Base-by-base conservation (phyloP, 805 yeast species). In the Candida loeiensis region DNA sequence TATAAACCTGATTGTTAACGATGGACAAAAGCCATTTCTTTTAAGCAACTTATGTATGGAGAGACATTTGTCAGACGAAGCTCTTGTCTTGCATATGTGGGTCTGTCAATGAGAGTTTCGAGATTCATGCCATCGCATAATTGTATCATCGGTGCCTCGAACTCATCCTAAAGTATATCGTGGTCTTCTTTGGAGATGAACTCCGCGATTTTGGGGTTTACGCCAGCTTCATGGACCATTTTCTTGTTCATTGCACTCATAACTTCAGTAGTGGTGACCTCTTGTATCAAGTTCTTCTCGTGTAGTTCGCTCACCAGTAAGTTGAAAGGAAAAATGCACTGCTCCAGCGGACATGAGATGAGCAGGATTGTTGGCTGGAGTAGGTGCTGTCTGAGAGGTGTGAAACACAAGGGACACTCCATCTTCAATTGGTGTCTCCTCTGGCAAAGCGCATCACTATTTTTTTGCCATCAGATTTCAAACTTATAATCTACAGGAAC, bases 291-390 rank as follows among this genome's bases (percentile, higher is more conserved):
- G 31, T 54, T 53, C 39, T 47, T 45, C 34, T 49, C 50, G 26
- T 59, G 56, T 8, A 63, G 40, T 43, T 63, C 58, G n/a, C 47
- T 47, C 41, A 58, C 51, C 25, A 58, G 39, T 43, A 64, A 37
- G 35, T 64, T 61, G 45, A 63, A 61, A 4, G 69, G 69, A 43
- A 49, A 64, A 1, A 63, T 51, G 36, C 69, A 64, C 3, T 31
- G 19, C 34, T 48, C 55, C 6, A 40, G 39, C 1, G 66, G 58
- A 40, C 69, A 64, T n/a, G 60, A 47, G 13, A 60, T 39, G 3
- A 63, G 32, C 15, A 60, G 53, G 28, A 60, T 36, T 4, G 44
- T 45, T 2, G 63, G 53, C 45, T 59, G 64, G 6, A 61, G 44
- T 18, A 63, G 47, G 29, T 55, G 54, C 45, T 55, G 59, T 22